Evolutionary conservation across 805 yeast species (phyloP).

Genomic region (Grigorovia jiainica): DNA sequence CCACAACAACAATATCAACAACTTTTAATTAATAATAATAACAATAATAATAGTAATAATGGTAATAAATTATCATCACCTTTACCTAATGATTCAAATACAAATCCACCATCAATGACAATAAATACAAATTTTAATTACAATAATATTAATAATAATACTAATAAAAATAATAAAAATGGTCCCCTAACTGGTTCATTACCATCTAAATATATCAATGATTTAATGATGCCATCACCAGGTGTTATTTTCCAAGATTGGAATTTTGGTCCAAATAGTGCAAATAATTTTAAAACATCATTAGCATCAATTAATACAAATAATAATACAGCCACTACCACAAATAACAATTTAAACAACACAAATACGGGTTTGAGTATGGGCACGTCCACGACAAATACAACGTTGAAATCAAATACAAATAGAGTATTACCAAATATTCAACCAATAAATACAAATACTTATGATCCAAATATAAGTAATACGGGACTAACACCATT

Average conservation of each 20-base stretch:
- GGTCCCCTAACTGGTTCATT: constrained; percentile 23
- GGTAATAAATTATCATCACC: background rate
- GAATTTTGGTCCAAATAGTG: constrained; percentile 15
- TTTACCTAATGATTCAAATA: background rate
- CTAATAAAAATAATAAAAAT: background rate
- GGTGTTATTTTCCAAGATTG: constrained; percentile 28
- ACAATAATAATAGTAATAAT: background rate
- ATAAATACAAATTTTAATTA: too few species aligned
- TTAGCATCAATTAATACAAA: background rate
- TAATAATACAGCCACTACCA: background rate
- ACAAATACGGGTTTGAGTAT: background rate
- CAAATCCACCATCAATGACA: background rate
- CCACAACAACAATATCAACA: constrained; percentile 1
- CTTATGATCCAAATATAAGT: constrained; percentile 10
- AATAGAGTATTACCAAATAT: background rate
- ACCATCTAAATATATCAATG: constrained; percentile 29
- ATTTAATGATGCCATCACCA: constrained; percentile 27
- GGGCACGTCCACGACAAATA: background rate
- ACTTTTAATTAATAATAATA: constrained; percentile 1
- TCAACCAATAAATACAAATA: background rate
- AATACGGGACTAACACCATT: constrained; percentile 26
- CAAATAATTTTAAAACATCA: constrained; percentile 5
- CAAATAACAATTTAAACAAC: background rate
- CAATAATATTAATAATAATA: background rate
- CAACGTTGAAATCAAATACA: background rate